Percentiles rank a stretch among this genome's conserved stretches.
Conservation (phyloP, 2,329 filamentous ascomycete species). For the Amesomyces nigricolor region DNA sequence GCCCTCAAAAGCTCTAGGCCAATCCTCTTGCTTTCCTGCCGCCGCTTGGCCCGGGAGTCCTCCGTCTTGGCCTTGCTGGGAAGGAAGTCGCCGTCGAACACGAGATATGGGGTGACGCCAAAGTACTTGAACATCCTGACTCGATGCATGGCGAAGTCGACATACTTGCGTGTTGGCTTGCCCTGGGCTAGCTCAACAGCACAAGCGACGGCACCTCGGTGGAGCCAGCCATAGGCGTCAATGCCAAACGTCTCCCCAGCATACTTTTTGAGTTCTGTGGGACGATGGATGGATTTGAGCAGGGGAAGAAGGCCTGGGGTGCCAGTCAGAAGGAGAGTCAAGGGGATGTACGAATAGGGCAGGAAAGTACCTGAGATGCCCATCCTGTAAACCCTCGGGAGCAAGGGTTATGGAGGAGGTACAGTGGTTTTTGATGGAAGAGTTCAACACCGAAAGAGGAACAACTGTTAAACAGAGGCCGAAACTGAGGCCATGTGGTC, state of each 20-base stretch:
- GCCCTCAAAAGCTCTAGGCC: constrained; percentile 76
- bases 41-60: constrained; percentile 63
- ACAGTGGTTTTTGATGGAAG: neutral
- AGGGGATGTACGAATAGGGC: neutral
- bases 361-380: constrained; percentile 25
- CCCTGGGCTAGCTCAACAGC: constrained; percentile 84
- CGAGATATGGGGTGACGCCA: constrained; percentile 86
- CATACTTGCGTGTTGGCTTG: constrained; percentile 85
- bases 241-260: constrained; percentile 85
- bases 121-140: constrained; percentile 93
- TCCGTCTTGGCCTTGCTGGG: constrained; percentile 92
- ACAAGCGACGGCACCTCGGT: constrained; percentile 85
- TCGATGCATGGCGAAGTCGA: constrained; percentile 83
- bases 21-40: constrained; percentile 68
- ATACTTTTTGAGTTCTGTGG: constrained; percentile 80
- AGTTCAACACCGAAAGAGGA: neutral
- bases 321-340: neutral
- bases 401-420: neutral
- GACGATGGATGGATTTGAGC: constrained; percentile 93
- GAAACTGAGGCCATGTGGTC: constrained; percentile 15
- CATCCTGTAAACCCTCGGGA: constrained; percentile 16
- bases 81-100: constrained; percentile 93
- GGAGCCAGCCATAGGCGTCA: constrained; percentile 97
- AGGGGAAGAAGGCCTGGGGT: constrained; percentile 65
- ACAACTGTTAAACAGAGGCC: constrained; percentile 1